phyloP scores from a whole-genome alignment of 257 asterid genomes.

The Datura wrightii region DNA sequence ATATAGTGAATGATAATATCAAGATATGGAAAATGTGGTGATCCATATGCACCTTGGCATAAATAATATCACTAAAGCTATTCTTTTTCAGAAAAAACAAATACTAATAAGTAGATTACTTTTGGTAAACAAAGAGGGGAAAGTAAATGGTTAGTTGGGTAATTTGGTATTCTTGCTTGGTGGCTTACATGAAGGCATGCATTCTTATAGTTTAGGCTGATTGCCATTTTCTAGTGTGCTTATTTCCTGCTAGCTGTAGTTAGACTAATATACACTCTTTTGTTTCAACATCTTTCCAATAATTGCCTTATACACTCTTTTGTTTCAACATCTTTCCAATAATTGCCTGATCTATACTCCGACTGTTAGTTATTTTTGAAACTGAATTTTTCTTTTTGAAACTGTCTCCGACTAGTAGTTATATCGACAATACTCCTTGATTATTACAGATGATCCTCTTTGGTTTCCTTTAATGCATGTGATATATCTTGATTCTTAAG shows the following conservation, averaged over 20 bases:
- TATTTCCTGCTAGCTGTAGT: conserved; percentile 7
- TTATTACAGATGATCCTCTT: not conserved
- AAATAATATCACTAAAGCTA: not conserved
- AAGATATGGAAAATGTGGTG: no score
- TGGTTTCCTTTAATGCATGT: conserved; percentile 13
- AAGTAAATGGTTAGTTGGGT: not conserved
- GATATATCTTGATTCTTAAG: not conserved
- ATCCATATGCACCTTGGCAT: not conserved
- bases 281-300: not conserved
- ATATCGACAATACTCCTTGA: not conserved
- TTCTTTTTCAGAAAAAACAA: not conserved
- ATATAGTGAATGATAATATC: not conserved
- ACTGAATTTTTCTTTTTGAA: no score
- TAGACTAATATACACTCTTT: not conserved
- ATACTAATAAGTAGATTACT: not conserved
- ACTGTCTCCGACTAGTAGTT: not conserved
- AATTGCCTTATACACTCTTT: not conserved
- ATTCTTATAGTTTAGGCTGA: not conserved
- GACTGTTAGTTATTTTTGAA: no score
- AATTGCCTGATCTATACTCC: no score
- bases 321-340: not conserved
- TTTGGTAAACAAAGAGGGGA: conserved; percentile 2
- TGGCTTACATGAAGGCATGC: conserved; percentile 15
- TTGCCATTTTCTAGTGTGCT: not conserved
- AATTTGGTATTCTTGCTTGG: not conserved